These are phyloP conservation scores for Populus nigra DNA, from an alignment of 345 rosid genomes.

Conservation along the genomic window DNA sequence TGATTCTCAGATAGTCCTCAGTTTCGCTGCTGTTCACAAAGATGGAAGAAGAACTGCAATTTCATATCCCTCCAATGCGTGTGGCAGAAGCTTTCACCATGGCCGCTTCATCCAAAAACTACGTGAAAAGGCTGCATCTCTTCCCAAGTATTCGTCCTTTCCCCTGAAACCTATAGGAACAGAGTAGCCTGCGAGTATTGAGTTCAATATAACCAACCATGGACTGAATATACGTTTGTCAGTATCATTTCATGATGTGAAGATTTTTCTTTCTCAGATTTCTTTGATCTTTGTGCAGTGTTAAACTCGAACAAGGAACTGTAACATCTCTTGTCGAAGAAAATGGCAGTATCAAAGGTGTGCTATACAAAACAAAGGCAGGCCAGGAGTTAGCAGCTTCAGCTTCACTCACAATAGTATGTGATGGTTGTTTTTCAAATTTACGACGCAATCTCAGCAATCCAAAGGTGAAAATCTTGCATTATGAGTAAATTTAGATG, in stretches of 20 bases:
- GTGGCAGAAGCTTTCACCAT: background rate
- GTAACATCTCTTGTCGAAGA: background rate
- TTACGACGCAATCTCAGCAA: background rate
- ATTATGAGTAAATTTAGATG: no score
- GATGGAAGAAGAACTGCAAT: slow-evolving; percentile 38
- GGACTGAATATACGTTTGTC: background rate
- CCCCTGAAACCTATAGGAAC: background rate
- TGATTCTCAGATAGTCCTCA: slow-evolving; percentile 49
- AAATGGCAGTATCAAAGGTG: background rate
- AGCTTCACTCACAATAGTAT: background rate
- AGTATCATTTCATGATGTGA: no score
- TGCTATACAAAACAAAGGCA: background rate
- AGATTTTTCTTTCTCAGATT: background rate
- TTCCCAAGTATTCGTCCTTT: background rate
- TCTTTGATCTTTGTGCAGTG: background rate
- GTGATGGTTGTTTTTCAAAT: background rate
- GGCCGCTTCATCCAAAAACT: background rate
- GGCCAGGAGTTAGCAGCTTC: background rate
- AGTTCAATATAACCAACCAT: background rate
- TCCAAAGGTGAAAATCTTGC: background rate
- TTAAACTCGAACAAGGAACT: background rate
- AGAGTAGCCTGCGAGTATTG: background rate
- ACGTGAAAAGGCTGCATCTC: background rate
- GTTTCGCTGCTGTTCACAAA: slow-evolving; percentile 49
- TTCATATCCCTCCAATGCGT: background rate